These are phyloP conservation scores for Ustilago lituana DNA, from an alignment of 1,284 basidiomycete species.

Conservation along the genomic window DNA sequence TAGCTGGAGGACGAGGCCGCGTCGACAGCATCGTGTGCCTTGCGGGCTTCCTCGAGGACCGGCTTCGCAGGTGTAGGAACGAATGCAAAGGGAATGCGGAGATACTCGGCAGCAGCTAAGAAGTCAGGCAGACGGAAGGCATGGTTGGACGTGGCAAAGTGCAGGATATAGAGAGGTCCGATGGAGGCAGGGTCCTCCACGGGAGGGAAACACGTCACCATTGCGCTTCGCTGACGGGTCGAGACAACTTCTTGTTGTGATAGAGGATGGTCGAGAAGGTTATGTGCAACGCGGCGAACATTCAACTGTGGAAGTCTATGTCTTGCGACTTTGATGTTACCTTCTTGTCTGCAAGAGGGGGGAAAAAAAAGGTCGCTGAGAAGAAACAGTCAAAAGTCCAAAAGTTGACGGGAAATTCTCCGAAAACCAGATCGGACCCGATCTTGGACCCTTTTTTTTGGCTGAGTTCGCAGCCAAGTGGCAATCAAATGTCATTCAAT, in stretches of 20 bases:
- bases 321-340: too few species aligned
- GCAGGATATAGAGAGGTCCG: conserved; percentile 58
- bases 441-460: conserved; percentile 15
- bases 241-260: background rate
- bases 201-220: conserved; percentile 31
- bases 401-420: conserved; percentile 18
- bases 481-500: conserved; percentile 55
- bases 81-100: conserved; percentile 55
- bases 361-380: background rate
- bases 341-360: too few species aligned
- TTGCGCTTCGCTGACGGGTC: background rate
- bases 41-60: conserved; percentile 33
- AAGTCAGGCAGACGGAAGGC: conserved; percentile 62
- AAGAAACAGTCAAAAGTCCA: background rate
- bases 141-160: conserved; percentile 56
- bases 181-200: conserved; percentile 41
- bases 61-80: conserved; percentile 47
- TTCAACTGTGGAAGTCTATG: too few species aligned
- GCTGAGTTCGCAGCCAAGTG: conserved; percentile 13
- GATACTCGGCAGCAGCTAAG: conserved; percentile 51
- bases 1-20: conserved; percentile 31
- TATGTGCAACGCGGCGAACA: too few species aligned
- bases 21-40: conserved; percentile 16
- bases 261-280: background rate
- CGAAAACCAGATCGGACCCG: conserved; percentile 18